A percentile compares a stretch with the other conserved stretches of the same genome.
Evolutionary conservation across 176 grass and related monocot species (phyloP).

Genomic region (Coix lacrymajobi): DNA sequence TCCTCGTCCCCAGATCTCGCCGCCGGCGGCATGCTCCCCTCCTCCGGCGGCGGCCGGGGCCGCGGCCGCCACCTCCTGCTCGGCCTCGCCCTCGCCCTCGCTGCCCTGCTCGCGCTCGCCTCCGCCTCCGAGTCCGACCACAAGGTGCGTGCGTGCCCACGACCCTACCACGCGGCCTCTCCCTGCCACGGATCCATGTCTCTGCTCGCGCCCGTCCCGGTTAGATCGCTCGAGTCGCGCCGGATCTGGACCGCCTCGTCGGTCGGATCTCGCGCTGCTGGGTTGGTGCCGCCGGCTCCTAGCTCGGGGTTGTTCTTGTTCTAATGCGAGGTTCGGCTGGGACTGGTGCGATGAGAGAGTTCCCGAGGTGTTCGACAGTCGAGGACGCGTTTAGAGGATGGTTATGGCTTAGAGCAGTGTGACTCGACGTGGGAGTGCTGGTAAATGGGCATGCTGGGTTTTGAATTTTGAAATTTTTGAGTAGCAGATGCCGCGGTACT

Average conservation of each 20-base stretch:
- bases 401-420: too few relatives aligned
- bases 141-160: slow-evolving; percentile 42
- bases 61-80: not conserved
- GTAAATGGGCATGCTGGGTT: not conserved
- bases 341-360: not conserved
- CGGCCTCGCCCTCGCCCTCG: slow-evolving; percentile 8
- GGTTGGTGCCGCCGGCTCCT: not conserved
- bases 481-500: not conserved
- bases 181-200: not conserved
- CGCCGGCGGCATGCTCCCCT: slow-evolving; percentile 43
- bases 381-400: not conserved
- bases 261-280: slow-evolving; percentile 12
- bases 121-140: slow-evolving; percentile 65
- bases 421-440: not conserved
- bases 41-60: not conserved
- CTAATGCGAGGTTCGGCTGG: not conserved
- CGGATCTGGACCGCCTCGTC: slow-evolving; percentile 1
- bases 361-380: not conserved
- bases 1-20: slow-evolving; percentile 29
- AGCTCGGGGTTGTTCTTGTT: not conserved
- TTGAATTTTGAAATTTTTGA: not conserved
- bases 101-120: slow-evolving; percentile 12
- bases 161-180: not conserved
- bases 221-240: not conserved
- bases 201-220: not conserved